Evolutionary conservation across 1,284 basidiomycete species (phyloP), one percentile per base, ranked within the genome.

Genomic region (Ceratobasidium sp.): DNA sequence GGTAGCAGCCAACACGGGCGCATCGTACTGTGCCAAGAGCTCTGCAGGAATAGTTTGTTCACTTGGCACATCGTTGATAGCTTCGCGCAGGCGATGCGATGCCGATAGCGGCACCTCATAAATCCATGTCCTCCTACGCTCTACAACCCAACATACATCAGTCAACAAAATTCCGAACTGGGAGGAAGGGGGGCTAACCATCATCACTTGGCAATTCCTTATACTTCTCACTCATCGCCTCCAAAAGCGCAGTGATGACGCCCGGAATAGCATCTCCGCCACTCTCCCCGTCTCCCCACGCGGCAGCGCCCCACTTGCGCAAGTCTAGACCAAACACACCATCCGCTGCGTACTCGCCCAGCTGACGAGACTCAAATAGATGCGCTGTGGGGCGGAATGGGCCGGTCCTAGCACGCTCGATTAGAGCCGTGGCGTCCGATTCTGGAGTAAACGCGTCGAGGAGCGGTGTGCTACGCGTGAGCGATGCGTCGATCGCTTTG

Each of bases 91-190:
- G 77, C 92, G 91, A 80, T 98, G 96, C 5, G 92, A 88, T 36
- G 91, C 89, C 3, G 89, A 85, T 27, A 98, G 87, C 45, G 75
- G 79, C 36, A 83, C 83, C 76, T 88, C 86, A 78, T 98, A 97
- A 76, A 98, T 94, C 97, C 96, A 98, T 1, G 91, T 86, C 83
- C 93, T 95, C 77, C 97, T 90, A 81, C 91, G 93, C 82, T 97
- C 97, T 90, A 79, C 51, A 36, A 31, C 57, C n/a, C 27, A 36
- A 9, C 36, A 22, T 41, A n/a, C 9, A 51, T 73, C 5, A 27
- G 73, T 50, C n/a, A 63, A 44, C 27, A 77, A 60, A 14, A 44
- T 57, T 24, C 71, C 45, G 7, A 9, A 76, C n/a, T n/a, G n/a
- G 69, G 19, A 51, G 8, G 54, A 73, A 73, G 74, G 14, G n/a